Percentiles rank a stretch among this genome's conserved stretches.
phyloP scores from a whole-genome alignment of 2,329 filamentous ascomycete genomes.

The Fusarium odoratissimum region DNA sequence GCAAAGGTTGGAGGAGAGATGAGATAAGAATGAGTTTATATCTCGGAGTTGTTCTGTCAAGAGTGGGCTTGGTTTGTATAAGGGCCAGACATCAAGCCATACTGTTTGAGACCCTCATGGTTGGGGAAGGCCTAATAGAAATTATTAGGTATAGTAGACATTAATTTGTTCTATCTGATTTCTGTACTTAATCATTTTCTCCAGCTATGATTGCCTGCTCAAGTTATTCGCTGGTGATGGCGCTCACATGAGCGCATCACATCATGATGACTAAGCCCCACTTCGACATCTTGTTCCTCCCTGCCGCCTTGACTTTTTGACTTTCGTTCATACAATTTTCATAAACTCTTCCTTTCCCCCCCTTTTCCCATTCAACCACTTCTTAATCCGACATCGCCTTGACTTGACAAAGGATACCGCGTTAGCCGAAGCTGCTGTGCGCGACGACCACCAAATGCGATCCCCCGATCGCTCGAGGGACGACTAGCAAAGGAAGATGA shows the following conservation, averaged over 20 bases:
- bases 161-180: background rate
- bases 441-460: constrained; percentile 54
- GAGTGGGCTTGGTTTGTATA: constrained; percentile 13
- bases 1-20: background rate
- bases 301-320: background rate
- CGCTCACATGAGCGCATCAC: background rate
- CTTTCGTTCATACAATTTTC: constrained; percentile 5
- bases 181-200: background rate
- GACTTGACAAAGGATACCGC: background rate
- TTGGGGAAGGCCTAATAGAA: background rate
- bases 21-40: background rate
- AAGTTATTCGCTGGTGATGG: background rate
- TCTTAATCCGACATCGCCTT: background rate
- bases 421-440: constrained; percentile 53
- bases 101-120: background rate
- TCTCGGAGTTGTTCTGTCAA: background rate
- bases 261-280: constrained; percentile 30
- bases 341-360: background rate
- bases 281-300: constrained; percentile 1
- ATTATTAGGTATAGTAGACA: background rate
- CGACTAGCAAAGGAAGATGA: constrained; percentile 40
- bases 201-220: background rate
- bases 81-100: background rate
- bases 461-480: constrained; percentile 48
- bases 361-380: background rate